phyloP scores from a whole-genome alignment of 768 basidiomycete genomes.

The Pulveroboletus sp. region DNA sequence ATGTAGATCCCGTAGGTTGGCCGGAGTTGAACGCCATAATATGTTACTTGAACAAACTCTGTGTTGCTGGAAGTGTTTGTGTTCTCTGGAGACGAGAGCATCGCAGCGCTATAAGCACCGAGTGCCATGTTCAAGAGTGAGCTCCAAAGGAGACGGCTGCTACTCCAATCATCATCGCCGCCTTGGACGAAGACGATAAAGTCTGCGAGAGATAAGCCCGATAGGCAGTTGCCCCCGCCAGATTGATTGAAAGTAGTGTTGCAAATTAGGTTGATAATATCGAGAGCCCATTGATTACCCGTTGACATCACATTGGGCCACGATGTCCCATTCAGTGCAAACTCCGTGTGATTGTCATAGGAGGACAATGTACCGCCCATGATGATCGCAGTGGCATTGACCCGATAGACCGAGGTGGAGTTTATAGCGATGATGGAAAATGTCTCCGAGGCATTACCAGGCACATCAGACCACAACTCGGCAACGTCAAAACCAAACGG shows the following conservation, averaged over 20 bases:
- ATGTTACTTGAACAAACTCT: neutral
- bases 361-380: slow-evolving; percentile 8
- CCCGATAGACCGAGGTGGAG: neutral
- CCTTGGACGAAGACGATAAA: neutral
- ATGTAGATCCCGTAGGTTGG: slow-evolving; percentile 1
- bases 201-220: slow-evolving; percentile 1
- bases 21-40: neutral
- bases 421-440: slow-evolving; percentile 4
- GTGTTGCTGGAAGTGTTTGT: no score
- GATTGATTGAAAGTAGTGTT: neutral
- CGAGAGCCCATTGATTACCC: slow-evolving; percentile 13
- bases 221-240: neutral
- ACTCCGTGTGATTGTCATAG: slow-evolving; percentile 3
- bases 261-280: slow-evolving; percentile 16
- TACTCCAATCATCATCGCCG: no score
- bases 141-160: no score
- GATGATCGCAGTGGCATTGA: slow-evolving; percentile 10
- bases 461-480: slow-evolving; percentile 5
- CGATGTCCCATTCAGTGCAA: slow-evolving; percentile 14
- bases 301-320: slow-evolving; percentile 8
- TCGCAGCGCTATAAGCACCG: slow-evolving; percentile 6
- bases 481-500: no score
- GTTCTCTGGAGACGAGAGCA: neutral
- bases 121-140: slow-evolving; percentile 3
- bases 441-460: slow-evolving; percentile 9